Base-by-base conservation (phyloP, 352 stramenopile genomes). In the Pythium utonaiense region DNA sequence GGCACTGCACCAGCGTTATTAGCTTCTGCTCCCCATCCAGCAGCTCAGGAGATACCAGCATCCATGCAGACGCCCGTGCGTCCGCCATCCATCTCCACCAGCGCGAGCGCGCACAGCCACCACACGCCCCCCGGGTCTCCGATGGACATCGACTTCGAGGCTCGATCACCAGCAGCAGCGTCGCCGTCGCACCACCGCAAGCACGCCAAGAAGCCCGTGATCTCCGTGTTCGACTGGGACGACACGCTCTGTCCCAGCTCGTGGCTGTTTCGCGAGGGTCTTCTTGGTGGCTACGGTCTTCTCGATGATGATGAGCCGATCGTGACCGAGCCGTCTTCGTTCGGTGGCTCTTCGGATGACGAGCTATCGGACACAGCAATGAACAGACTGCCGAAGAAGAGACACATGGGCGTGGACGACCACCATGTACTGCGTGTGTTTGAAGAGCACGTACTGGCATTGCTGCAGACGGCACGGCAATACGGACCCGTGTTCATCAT, bases 201-300 rank as follows among this genome's bases (percentile, higher is more conserved):
- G 14, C 42, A 30, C n/a, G 19, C 28, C 28, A 41, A 48, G 22
- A 62, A 55, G 38, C 56, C 56, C 19, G 56, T 62, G 31, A 62
- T 83, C 19, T 74, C 71, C 0, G 67, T 88, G 28, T 83, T 88
- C 27, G 78, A 88, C 62, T 88, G 78, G 78, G 78, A 88, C 36
- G 78, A 88, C 67, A 88, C 78, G 24, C 66, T 88, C 6, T 88
- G 78, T 31, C 78, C 78, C 7, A 81, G 74, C 62, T 79, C 63
- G 44, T 88, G 78, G 78, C 64, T 88, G 48, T 72, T 80, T 40
- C 55, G 55, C 6, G 67, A 75, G 10, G 75, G 72, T 6, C 56
- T 84, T 22, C 65, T 88, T 30, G 74, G 74, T 1, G 61, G 67
- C 9, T 60, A 80, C 31, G 64, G 72, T 13, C 65, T 86, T 34